Evolutionary conservation across 345 rosid species (phyloP).

Genomic region (Theobroma cacao): DNA sequence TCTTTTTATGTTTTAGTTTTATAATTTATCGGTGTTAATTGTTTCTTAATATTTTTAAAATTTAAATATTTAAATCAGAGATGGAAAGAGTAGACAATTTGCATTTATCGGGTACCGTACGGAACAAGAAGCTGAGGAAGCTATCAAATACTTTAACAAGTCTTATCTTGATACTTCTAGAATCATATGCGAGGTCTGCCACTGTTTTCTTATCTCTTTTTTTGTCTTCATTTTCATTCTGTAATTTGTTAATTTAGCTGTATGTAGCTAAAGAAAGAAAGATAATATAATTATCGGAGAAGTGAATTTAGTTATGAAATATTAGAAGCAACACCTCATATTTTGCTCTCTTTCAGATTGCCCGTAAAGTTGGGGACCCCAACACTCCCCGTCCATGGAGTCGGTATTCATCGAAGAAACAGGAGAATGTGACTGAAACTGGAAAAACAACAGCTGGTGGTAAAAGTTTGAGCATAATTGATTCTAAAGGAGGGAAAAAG

Average conservation of each 20-base stretch:
- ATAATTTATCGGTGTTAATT: not conserved
- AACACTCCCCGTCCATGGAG: conserved; percentile 85
- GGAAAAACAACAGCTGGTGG: conserved; percentile 18
- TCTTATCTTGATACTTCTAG: conserved; percentile 62
- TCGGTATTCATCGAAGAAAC: conserved; percentile 58
- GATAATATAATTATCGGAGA: not conserved
- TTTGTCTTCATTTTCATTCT: not conserved
- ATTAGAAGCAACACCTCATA: not conserved
- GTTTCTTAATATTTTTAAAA: not conserved
- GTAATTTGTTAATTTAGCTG: not conserved
- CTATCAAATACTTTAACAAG: conserved; percentile 69
- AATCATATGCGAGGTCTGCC: conserved; percentile 74
- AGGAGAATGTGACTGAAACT: conserved; percentile 26
- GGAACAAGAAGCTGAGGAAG: conserved; percentile 71
- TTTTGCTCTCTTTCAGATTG: conserved; percentile 46
- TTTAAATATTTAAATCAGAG: conserved; percentile 31
- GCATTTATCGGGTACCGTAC: conserved; percentile 85
- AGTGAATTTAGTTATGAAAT: not conserved
- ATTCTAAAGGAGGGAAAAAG: conserved; percentile 32
- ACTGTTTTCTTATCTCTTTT: not conserved
- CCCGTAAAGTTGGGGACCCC: conserved; percentile 66
- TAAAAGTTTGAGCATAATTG: conserved; percentile 6
- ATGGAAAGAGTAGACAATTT: conserved; percentile 82
- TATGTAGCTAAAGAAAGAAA: not conserved
- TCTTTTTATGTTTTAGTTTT: not conserved